Evolutionary conservation across 2,329 filamentous ascomycete species (phyloP).

Genomic region (Alternaria viburni): DNA sequence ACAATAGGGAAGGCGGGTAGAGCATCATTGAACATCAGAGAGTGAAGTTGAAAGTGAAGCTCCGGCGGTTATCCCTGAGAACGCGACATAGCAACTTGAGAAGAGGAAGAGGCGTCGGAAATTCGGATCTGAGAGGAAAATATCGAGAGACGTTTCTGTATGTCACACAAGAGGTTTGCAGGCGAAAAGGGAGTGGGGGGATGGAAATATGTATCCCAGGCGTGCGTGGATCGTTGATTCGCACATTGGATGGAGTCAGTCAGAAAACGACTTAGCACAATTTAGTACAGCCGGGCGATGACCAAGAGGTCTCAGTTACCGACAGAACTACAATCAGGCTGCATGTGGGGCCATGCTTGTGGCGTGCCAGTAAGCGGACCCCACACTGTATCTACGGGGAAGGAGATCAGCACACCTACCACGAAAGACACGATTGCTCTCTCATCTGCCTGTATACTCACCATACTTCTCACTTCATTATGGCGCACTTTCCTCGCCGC

Average conservation of each 20-base stretch:
- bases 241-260: not conserved
- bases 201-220: not conserved
- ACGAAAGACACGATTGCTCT: not conserved
- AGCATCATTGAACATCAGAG: not conserved
- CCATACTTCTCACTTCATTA: not conserved
- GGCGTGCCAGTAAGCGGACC: not conserved
- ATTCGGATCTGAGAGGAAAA: not conserved
- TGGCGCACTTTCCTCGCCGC: slow-evolving; percentile 24
- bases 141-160: not conserved
- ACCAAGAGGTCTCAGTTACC: not conserved
- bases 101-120: not conserved
- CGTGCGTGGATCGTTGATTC: not conserved
- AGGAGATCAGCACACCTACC: not conserved
- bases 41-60: not conserved
- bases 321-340: not conserved
- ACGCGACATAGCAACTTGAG: not conserved
- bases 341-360: slow-evolving; percentile 7
- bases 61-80: not conserved
- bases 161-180: not conserved
- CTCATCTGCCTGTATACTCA: not conserved
- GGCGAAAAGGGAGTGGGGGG: not conserved
- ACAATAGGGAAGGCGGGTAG: not conserved
- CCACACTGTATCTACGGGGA: not conserved
- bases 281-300: not conserved
- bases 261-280: not conserved